A percentile compares a stretch with the other conserved stretches of the same genome.
phyloP scores from a whole-genome alignment of 108 stramenopile genomes.

The Pseudonitzschia multistriata region DNA sequence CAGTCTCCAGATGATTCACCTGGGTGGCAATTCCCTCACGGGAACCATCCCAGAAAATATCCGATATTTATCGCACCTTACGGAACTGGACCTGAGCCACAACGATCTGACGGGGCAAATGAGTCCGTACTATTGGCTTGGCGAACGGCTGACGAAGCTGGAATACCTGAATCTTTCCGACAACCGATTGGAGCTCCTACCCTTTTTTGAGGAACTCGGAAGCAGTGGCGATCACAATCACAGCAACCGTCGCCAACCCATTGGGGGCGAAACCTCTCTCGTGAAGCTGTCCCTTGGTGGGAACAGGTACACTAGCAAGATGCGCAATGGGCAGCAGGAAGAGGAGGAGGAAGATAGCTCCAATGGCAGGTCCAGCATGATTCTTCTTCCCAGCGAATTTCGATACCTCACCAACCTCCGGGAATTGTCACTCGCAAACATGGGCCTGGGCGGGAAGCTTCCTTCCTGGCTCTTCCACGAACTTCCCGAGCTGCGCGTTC shows the following conservation, averaged over 20 bases:
- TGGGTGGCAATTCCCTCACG: slow-evolving; percentile 40
- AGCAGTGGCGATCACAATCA: background rate
- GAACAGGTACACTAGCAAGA: slow-evolving; percentile 32
- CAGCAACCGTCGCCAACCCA: background rate
- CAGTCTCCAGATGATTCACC: slow-evolving; percentile 37
- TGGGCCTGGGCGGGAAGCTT: slow-evolving; percentile 20
- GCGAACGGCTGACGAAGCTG: slow-evolving; percentile 8
- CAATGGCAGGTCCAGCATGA: background rate
- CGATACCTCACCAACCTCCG: slow-evolving; percentile 18
- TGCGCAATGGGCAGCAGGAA: slow-evolving; percentile 22
- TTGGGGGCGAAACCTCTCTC: slow-evolving; percentile 11
- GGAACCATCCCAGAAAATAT: slow-evolving; percentile 40
- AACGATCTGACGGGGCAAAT: slow-evolving; percentile 27
- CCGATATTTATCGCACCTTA: slow-evolving; percentile 14
- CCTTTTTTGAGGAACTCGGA: background rate
- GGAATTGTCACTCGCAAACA: slow-evolving; percentile 30
- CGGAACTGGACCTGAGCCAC: slow-evolving; percentile 35
- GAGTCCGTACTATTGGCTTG: slow-evolving; percentile 24
- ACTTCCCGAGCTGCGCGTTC: slow-evolving; percentile 19
- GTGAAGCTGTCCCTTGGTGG: slow-evolving; percentile 32
- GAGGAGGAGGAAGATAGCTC: slow-evolving; percentile 26
- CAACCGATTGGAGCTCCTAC: background rate
- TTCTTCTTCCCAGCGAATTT: slow-evolving; percentile 28
- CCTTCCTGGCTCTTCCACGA: slow-evolving; percentile 34
- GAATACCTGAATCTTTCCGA: slow-evolving; percentile 22